Conservation (phyloP, 2,329 filamentous ascomycete genomes). For the Fusarium odoratissimum region DNA sequence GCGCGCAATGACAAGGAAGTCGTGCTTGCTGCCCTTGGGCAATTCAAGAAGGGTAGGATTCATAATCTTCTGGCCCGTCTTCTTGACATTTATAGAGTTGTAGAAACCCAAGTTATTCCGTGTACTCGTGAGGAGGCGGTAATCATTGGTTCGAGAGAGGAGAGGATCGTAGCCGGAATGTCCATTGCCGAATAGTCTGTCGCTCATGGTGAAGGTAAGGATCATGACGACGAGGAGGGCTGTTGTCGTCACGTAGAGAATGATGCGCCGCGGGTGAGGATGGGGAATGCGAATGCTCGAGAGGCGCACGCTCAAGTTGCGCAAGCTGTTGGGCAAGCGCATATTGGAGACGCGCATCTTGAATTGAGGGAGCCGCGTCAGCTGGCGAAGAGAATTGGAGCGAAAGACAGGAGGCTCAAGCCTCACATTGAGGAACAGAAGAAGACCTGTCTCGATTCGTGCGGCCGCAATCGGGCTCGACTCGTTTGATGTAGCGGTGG, state of each 20-base stretch:
- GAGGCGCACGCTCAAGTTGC: constrained; percentile 17
- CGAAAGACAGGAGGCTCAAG: constrained; percentile 5
- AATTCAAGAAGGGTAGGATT: constrained; percentile 39
- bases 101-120: constrained; percentile 39
- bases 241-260: constrained; percentile 21
- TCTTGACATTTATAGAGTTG: constrained; percentile 37
- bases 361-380: not conserved
- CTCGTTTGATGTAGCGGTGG: not conserved
- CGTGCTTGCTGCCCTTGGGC: constrained; percentile 35
- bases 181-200: not conserved
- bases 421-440: constrained; percentile 17
- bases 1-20: constrained; percentile 38
- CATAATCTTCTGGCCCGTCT: constrained; percentile 40
- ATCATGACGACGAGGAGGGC: constrained; percentile 26
- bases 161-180: constrained; percentile 28
- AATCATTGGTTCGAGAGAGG: constrained; percentile 36
- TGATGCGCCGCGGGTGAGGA: constrained; percentile 35
- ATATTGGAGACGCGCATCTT: constrained; percentile 28
- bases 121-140: constrained; percentile 31
- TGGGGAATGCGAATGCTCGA: constrained; percentile 13
- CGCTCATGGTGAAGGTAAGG: constrained; percentile 13
- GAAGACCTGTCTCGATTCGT: constrained; percentile 5
- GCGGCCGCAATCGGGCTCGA: constrained; percentile 1
- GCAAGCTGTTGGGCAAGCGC: constrained; percentile 21
- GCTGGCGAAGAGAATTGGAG: not conserved